Percentiles rank a stretch among this genome's conserved stretches.
Evolutionary conservation across 805 yeast genomes (phyloP).

Genomic region (Ogataea wickerhamii): DNA sequence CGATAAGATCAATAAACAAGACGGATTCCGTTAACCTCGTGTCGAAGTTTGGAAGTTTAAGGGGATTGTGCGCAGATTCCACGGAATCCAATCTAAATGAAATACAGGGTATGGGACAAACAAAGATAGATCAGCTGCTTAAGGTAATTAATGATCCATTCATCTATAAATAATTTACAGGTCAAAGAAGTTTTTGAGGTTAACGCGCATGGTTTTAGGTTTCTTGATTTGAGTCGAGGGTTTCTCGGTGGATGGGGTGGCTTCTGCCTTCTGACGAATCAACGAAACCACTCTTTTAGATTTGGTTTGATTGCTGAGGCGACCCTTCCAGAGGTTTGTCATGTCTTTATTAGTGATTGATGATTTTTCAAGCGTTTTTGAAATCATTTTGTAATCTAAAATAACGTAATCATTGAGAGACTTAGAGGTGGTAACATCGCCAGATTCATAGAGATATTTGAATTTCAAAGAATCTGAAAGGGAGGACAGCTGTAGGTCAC

Average conservation of each 20-base stretch:
- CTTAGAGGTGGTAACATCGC: conserved; percentile 1
- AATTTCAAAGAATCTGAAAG: conserved; percentile 16
- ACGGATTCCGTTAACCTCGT: conserved; percentile 51
- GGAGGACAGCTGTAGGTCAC: neutral
- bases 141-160: conserved; percentile 48
- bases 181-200: conserved; percentile 20
- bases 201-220: conserved; percentile 10
- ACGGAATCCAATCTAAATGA: conserved; percentile 28
- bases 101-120: conserved; percentile 48
- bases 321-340: neutral
- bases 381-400: conserved; percentile 10
- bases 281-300: neutral
- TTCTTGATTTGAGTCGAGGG: neutral
- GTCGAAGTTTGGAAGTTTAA: conserved; percentile 45
- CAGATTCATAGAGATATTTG: conserved; percentile 9
- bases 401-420: conserved; percentile 2
- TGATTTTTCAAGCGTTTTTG: conserved; percentile 1
- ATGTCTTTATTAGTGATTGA: neutral
- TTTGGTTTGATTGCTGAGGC: neutral
- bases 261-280: neutral
- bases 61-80: conserved; percentile 36
- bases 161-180: conserved; percentile 37
- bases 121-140: conserved; percentile 40
- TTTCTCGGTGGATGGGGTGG: neutral
- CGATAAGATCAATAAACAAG: conserved; percentile 46